These are phyloP conservation scores for Fraxinus greggii DNA, from an alignment of 305 asterid species.

Conservation along the genomic window DNA sequence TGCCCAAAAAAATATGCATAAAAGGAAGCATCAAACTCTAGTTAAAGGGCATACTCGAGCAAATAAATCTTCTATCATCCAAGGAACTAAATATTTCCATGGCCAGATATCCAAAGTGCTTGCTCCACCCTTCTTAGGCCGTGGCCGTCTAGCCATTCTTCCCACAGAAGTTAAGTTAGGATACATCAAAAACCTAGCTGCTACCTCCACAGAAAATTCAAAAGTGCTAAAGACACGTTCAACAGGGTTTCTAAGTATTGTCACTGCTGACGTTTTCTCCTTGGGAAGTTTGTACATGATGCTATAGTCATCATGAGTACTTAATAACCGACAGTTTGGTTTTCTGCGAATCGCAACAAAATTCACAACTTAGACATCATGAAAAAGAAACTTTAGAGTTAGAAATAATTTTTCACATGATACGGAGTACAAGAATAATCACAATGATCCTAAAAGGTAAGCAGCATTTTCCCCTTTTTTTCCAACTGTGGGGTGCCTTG, in stretches of 20 bases:
- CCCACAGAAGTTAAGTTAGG: slow-evolving; percentile 84
- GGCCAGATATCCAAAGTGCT: slow-evolving; percentile 99
- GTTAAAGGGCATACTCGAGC: slow-evolving; percentile 67
- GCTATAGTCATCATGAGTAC: slow-evolving; percentile 95
- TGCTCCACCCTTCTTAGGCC: slow-evolving; percentile 50
- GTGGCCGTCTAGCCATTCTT: slow-evolving; percentile 50
- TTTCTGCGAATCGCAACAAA: slow-evolving; percentile 51
- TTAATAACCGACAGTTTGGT: slow-evolving; percentile 72
- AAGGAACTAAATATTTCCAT: slow-evolving; percentile 96
- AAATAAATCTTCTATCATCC: slow-evolving; percentile 97
- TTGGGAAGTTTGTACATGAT: slow-evolving; percentile 77
- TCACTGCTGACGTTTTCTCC: slow-evolving; percentile 80
- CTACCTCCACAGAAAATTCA: slow-evolving; percentile 95
- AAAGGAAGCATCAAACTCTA: slow-evolving; percentile 17
- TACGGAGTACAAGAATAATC: not conserved
- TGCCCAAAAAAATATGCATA: slow-evolving; percentile 3
- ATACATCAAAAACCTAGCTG: slow-evolving; percentile 86
- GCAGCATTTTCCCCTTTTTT: slow-evolving; percentile 7
- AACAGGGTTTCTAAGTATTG: slow-evolving; percentile 88
- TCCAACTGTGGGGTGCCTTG: not conserved
- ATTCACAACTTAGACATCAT: slow-evolving; percentile 17
- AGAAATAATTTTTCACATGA: not conserved
- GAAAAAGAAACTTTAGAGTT: slow-evolving; percentile 10
- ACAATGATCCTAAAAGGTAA: not conserved
- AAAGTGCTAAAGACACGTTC: slow-evolving; percentile 92